A percentile compares a stretch with the other conserved stretches of the same genome.
Conservation (phyloP, 805 yeast genomes). For the Kodamaea kakaduensis region DNA sequence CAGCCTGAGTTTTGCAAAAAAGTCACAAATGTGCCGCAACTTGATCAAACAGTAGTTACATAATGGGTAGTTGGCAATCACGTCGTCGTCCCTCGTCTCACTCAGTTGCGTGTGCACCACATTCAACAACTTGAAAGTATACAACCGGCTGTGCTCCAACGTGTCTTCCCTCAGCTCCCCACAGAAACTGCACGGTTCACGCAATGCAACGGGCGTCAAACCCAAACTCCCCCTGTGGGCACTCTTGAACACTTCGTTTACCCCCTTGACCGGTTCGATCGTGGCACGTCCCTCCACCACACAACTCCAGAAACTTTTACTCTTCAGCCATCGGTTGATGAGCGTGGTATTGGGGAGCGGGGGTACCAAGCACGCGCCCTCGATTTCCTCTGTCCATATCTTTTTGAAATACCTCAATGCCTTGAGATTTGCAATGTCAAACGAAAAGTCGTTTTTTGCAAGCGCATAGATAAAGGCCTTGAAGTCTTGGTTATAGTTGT, state of each 20-base stretch:
- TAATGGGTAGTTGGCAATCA: constrained; percentile 53
- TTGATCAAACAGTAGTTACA: constrained; percentile 80
- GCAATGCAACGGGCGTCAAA: constrained; percentile 69
- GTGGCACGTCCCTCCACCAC: constrained; percentile 77
- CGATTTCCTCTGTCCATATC: constrained; percentile 73
- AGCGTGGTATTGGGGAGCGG: constrained; percentile 52
- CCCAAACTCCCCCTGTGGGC: constrained; percentile 22
- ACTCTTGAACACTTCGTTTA: constrained; percentile 67
- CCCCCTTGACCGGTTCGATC: constrained; percentile 82
- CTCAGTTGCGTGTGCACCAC: constrained; percentile 1
- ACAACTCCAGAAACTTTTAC: constrained; percentile 52
- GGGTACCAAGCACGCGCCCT: constrained; percentile 38
- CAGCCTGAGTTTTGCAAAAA: constrained; percentile 70
- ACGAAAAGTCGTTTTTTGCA: constrained; percentile 30
- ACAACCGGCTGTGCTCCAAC: constrained; percentile 73
- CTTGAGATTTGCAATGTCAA: constrained; percentile 41
- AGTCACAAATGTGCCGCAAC: constrained; percentile 77
- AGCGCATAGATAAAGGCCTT: constrained; percentile 35
- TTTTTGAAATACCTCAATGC: constrained; percentile 59
- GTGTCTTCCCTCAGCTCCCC: constrained; percentile 71
- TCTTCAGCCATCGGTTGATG: constrained; percentile 40
- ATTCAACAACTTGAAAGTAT: constrained; percentile 52
- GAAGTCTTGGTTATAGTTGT: constrained; percentile 41
- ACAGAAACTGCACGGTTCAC: constrained; percentile 77
- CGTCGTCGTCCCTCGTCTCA: constrained; percentile 21